Conservation (phyloP, 495 filamentous ascomycete species). For the Massariosphaeria phaeospora region DNA sequence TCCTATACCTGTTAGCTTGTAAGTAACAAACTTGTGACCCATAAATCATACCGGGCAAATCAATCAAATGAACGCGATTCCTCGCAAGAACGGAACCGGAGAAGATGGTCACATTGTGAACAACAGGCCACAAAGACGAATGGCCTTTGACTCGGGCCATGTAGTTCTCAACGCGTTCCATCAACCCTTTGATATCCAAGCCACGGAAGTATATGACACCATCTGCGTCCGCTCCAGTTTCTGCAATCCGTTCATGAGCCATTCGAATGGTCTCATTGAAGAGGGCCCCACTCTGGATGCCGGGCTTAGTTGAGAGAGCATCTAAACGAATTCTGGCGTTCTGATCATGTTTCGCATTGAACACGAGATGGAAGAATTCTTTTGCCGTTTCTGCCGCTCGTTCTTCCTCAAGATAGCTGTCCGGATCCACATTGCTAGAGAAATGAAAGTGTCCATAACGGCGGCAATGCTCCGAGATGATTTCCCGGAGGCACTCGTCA, state of each 20-base stretch:
- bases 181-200: neutral
- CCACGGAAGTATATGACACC: neutral
- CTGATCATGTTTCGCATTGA: constrained; percentile 2
- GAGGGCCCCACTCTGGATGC: neutral
- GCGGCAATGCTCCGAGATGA: constrained; percentile 3
- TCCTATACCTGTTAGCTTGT: constrained; percentile 5
- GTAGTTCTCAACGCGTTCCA: neutral
- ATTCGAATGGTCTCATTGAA: neutral
- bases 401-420: constrained; percentile 1
- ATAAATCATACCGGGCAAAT: constrained; percentile 7
- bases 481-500: neutral
- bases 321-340: neutral
- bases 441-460: constrained; percentile 11
- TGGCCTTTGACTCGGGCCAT: neutral
- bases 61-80: neutral
- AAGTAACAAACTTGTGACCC: neutral
- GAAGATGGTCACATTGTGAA: neutral
- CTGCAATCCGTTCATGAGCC: constrained; percentile 4
- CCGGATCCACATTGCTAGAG: constrained; percentile 2
- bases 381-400: neutral
- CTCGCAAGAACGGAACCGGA: neutral
- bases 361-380: neutral
- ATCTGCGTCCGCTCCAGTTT: constrained; percentile 1
- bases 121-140: neutral
- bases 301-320: neutral